These are phyloP conservation scores for Penicillium sp. DNA, from an alignment of 2,329 filamentous ascomycete genomes.

Conservation along the genomic window DNA sequence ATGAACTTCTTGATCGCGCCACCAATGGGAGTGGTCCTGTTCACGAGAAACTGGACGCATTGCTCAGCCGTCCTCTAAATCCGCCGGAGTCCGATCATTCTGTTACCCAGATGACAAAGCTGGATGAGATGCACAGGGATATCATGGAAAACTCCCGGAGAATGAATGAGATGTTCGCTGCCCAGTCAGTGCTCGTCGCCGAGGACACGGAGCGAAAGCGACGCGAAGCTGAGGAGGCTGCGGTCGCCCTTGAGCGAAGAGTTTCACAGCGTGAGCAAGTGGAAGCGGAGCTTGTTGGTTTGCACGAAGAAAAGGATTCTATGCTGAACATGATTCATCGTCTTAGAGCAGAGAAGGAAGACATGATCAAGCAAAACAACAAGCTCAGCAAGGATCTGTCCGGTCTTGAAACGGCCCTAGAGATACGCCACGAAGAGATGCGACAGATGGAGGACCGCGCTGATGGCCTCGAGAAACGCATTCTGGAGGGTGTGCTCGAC, in stretches of 20 bases:
- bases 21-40: constrained; percentile 31
- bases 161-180: constrained; percentile 67
- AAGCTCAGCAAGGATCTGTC: constrained; percentile 82
- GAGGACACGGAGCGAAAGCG: constrained; percentile 78
- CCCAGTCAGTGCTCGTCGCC: constrained; percentile 53
- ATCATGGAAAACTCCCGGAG: constrained; percentile 81
- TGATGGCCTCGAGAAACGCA: constrained; percentile 84
- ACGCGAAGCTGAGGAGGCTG: constrained; percentile 75
- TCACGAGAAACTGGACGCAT: constrained; percentile 36
- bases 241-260: constrained; percentile 75
- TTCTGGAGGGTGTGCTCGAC: constrained; percentile 93
- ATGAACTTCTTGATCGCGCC: constrained; percentile 42
- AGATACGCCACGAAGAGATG: constrained; percentile 86
- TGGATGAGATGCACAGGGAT: constrained; percentile 86
- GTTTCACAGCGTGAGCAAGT: constrained; percentile 64
- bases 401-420: constrained; percentile 84
- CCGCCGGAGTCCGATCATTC: constrained; percentile 64
- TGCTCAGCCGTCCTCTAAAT: constrained; percentile 57
- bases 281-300: constrained; percentile 51
- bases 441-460: constrained; percentile 86
- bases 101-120: constrained; percentile 71
- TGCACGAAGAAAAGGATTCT: constrained; percentile 62
- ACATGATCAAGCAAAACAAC: constrained; percentile 73
- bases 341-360: constrained; percentile 57
- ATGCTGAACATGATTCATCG: constrained; percentile 57